Base-by-base conservation (phyloP, 208 protist genomes). In the Trypanosoma theileri region DNA sequence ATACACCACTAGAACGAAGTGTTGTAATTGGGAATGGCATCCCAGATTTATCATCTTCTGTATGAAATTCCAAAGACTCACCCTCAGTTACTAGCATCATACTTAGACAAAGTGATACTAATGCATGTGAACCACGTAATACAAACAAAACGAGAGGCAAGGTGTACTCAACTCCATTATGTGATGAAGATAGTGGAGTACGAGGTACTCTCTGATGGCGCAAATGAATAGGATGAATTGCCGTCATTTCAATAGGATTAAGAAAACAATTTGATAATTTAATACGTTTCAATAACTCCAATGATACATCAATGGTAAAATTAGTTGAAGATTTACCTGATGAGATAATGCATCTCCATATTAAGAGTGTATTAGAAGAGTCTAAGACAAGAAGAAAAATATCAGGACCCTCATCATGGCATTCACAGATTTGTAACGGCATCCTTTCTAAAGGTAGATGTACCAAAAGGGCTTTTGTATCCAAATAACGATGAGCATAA, bases 331-430 rank as follows among this genome's bases (percentile, higher is more conserved):
- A 16, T 19, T 40, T 8, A 2, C 21, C 14, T 21, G 41, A 54
- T 19, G 50, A 59, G 21, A 75, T 61, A 17, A 52, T 52, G 26
- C 82, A 90, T 12, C 77, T 79, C 62, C 84, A 88, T 9, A 88
- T 58, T 6, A 59, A 69, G 19, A 87, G 70, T 65, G 77, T 59
- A 55, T 79, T 66, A 28, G 52, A 66, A 10, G 54, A 54, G 41
- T 82, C 77, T n/a, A 72, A 16, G 3, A 80, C 62, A 31, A 81
- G 72, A 10, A 91, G 16, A 35, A 81, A 88, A 21, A 73, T 75
- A 55, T 81, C 75, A 19, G 66, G 62, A 53, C 68, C 62, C 19
- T 79, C 69, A 46, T 75, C 66, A 28, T 81, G 75, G 22, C 75
- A 71, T 19, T 81, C 67, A 55, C 66, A 71, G 52, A 87, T 51